Evolutionary conservation across 2,329 filamentous ascomycete species (phyloP), one percentile per base, ranked within the genome.

Genomic region (Hymenoscyphus occultus): DNA sequence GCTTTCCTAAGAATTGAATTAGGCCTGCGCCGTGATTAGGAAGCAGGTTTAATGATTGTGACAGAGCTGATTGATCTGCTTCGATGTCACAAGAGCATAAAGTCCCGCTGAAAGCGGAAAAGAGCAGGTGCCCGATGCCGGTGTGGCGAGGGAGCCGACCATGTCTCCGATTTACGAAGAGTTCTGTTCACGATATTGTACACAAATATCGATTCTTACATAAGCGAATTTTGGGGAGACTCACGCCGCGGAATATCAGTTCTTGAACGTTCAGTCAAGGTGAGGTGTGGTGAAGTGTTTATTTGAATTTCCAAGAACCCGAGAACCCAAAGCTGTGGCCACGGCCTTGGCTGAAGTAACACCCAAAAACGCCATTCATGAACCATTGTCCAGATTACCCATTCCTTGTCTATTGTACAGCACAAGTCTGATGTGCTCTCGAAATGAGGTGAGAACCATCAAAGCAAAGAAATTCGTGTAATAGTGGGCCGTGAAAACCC

Each of bases 281-380:
- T 54, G 48, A 28, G 48, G 48, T 54, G 22, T 31, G 3, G 19
- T 28, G 48, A 54, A 54, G 22, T 54, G 19, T 54, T 54, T 54
- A 13, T 28, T 54, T 54, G 22, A 54, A 54, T 54, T 54, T 54
- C 48, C 48, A 54, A 54, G 19, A 54, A 54, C 19, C 48, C 48
- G 35, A 35, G 9, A 6, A 6, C 35, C 35, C 35, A 35, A 54
- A 28, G 48, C 48, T 19, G 48, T 28, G 48, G 48, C 48, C 48
- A 28, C 22, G 48, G 22, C 48, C 48, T 54, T 54, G 48, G 48
- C 48, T 54, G 22, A 54, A 54, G 12, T 54, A 22, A 13, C 19
- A n/a, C 48, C 48, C 48, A 22, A 54, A 28, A 28, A 54, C 48
- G 19, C 48, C 48, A 22, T 54, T 28, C 48, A 28, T 54, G 48